Percentiles rank a stretch among this genome's conserved stretches.
Conservation (phyloP, 73 alveolate genomes). For the Paramecium sexaurelia region DNA sequence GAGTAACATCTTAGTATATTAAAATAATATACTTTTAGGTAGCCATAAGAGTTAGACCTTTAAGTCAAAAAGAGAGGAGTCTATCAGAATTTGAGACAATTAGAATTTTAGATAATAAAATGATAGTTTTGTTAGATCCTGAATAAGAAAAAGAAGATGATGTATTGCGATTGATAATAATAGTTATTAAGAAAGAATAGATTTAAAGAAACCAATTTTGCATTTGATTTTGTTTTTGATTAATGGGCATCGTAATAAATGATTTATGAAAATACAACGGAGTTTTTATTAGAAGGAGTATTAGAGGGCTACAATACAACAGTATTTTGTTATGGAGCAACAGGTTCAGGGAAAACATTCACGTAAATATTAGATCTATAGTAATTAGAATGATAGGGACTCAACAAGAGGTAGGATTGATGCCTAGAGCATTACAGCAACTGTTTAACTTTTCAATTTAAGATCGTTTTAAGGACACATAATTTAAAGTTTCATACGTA, state of each 20-base stretch:
- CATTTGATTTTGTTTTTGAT: slow-evolving; percentile 98
- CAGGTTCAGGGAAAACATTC: slow-evolving; percentile 99
- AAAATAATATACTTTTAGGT: neutral
- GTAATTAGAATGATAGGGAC: slow-evolving; percentile 86
- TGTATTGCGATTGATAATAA: slow-evolving; percentile 53
- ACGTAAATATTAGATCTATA: slow-evolving; percentile 69
- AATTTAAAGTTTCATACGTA: slow-evolving; percentile 85
- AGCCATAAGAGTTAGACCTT: slow-evolving; percentile 65
- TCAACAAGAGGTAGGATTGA: slow-evolving; percentile 91
- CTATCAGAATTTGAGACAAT: slow-evolving; percentile 60
- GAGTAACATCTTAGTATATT: slow-evolving; percentile 47
- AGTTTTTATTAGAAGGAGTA: slow-evolving; percentile 94
- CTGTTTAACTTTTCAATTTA: slow-evolving; percentile 74
- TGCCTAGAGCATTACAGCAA: slow-evolving; percentile 88
- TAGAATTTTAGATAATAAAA: slow-evolving; percentile 65
- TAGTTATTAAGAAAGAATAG: slow-evolving; percentile 88
- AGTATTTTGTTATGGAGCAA: slow-evolving; percentile 98
- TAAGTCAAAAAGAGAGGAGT: slow-evolving; percentile 43
- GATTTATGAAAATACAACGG: slow-evolving; percentile 90
- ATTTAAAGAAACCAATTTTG: slow-evolving; percentile 92
- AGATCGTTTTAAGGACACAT: slow-evolving; percentile 66
- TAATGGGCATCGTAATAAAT: slow-evolving; percentile 80
- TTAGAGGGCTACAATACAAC: slow-evolving; percentile 97
- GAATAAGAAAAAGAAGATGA: slow-evolving; percentile 53
- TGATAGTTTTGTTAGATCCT: slow-evolving; percentile 70